Percentiles rank a stretch among this genome's conserved stretches.
Conservation (phyloP, 163 green algal species). For the Chlorella variabilis region DNA sequence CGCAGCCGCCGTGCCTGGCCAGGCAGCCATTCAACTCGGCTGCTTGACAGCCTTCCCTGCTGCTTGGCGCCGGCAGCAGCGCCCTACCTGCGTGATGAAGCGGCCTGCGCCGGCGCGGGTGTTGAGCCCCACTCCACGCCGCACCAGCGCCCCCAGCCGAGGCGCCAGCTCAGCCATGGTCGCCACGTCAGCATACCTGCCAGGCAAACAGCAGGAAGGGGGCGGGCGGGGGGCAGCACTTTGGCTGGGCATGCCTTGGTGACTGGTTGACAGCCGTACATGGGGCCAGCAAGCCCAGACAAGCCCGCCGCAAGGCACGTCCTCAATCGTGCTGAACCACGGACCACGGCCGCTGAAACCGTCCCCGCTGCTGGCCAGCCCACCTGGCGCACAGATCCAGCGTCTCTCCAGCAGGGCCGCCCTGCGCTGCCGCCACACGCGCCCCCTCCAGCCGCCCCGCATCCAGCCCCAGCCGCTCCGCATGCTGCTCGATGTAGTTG, state of each 20-base stretch:
- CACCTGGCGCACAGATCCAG: constrained; percentile 73
- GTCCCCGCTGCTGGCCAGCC: no score
- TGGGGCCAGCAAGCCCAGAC: no score
- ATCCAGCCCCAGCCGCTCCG: constrained; percentile 73
- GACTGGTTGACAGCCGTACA: no score
- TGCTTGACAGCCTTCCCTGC: no score
- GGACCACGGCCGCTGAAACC: no score
- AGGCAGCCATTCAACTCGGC: no score
- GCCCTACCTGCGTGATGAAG: constrained; percentile 65
- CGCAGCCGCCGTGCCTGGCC: no score
- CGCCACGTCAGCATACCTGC: constrained; percentile 31
- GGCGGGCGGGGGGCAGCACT: no score
- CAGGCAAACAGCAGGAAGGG: not conserved
- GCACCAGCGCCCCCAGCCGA: constrained; percentile 60
- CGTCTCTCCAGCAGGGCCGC: constrained; percentile 72
- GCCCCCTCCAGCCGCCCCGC: constrained; percentile 72
- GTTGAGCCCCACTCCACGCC: constrained; percentile 84
- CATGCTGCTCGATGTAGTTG: constrained; percentile 95
- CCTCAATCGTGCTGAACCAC: no score
- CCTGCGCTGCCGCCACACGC: constrained; percentile 66
- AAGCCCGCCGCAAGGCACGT: no score
- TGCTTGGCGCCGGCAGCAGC: not conserved
- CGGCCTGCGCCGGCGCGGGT: constrained; percentile 79
- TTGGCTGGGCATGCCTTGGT: no score
- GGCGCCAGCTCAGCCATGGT: constrained; percentile 56